Evolutionary conservation across 495 filamentous ascomycete species (phyloP).

Genomic region (Patellaria atrata): DNA sequence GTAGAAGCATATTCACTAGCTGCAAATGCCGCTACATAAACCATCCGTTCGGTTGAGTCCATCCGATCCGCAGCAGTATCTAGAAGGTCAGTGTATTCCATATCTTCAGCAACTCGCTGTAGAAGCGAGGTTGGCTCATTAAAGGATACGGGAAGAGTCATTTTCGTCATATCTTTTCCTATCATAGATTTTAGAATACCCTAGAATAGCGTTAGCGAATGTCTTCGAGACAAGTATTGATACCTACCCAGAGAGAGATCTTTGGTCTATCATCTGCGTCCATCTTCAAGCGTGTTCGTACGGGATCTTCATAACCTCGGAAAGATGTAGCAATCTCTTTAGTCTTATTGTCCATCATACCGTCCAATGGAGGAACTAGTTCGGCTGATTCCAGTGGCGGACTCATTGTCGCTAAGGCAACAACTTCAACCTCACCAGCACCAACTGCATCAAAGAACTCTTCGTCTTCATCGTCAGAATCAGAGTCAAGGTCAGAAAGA

Average conservation of each 20-base stretch:
- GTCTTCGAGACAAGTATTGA: not conserved
- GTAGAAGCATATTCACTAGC: constrained; percentile 94
- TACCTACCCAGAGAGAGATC: constrained; percentile 85
- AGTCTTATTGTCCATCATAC: constrained; percentile 35
- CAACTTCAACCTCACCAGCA: constrained; percentile 75
- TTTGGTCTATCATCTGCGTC: constrained; percentile 86
- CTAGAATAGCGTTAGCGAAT: constrained; percentile 35
- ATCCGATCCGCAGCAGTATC: constrained; percentile 74
- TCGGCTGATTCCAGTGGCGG: constrained; percentile 27
- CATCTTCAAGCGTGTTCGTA: constrained; percentile 65
- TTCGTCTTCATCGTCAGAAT: constrained; percentile 72
- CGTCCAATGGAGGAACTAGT: constrained; percentile 24
- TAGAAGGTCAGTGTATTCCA: constrained; percentile 92
- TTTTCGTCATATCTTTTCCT: constrained; percentile 99
- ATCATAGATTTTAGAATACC: constrained; percentile 98
- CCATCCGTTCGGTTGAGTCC: constrained; percentile 80
- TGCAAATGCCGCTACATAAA: constrained; percentile 95
- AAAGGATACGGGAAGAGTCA: constrained; percentile 96
- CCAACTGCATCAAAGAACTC: constrained; percentile 98
- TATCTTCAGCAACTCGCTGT: constrained; percentile 88
- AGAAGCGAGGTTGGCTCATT: constrained; percentile 97
- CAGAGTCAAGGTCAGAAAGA: constrained; percentile 41
- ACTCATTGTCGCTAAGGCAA: constrained; percentile 34
- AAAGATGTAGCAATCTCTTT: constrained; percentile 60
- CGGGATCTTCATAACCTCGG: constrained; percentile 78